Evolutionary conservation across 2,329 filamentous ascomycete genomes (phyloP).

Genomic region (Coniochaeta sp.): DNA sequence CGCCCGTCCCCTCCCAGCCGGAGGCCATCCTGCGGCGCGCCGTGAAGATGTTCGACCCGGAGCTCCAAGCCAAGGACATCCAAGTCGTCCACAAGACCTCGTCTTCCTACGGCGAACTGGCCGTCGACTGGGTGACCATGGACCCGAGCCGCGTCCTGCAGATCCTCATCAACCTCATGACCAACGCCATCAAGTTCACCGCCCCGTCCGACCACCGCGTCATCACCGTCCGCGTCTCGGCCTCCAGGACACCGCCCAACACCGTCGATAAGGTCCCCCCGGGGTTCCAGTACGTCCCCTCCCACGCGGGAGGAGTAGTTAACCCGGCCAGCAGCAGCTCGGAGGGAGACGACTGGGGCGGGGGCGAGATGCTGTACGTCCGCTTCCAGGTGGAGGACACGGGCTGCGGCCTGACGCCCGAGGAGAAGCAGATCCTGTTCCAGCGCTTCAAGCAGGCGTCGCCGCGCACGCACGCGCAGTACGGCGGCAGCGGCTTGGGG

Average conservation of each 20-base stretch:
- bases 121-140: slow-evolving; percentile 46
- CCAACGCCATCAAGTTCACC: slow-evolving; percentile 57
- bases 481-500: slow-evolving; percentile 56
- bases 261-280: slow-evolving; percentile 6
- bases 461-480: slow-evolving; percentile 43
- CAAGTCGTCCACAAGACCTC: slow-evolving; percentile 41
- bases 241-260: slow-evolving; percentile 31
- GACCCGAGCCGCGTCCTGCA: slow-evolving; percentile 52
- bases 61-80: slow-evolving; percentile 48
- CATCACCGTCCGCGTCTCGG: slow-evolving; percentile 44
- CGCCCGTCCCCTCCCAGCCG: slow-evolving; percentile 45
- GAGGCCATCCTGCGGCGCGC: slow-evolving; percentile 43
- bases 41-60: slow-evolving; percentile 52
- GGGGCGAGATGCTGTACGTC: slow-evolving; percentile 25
- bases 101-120: slow-evolving; percentile 37
- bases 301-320: slow-evolving; percentile 9
- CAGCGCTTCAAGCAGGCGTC: slow-evolving; percentile 60
- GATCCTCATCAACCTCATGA: slow-evolving; percentile 51
- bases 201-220: slow-evolving; percentile 17
- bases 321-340: slow-evolving; percentile 7
- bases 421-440: slow-evolving; percentile 60
- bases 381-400: slow-evolving; percentile 56
- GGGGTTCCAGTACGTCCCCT: slow-evolving; percentile 24
- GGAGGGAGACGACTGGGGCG: slow-evolving; percentile 25
- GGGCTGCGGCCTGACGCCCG: slow-evolving; percentile 52